phyloP scores from a whole-genome alignment of 345 rosid genomes.

The Gynandropsis gynandra region DNA sequence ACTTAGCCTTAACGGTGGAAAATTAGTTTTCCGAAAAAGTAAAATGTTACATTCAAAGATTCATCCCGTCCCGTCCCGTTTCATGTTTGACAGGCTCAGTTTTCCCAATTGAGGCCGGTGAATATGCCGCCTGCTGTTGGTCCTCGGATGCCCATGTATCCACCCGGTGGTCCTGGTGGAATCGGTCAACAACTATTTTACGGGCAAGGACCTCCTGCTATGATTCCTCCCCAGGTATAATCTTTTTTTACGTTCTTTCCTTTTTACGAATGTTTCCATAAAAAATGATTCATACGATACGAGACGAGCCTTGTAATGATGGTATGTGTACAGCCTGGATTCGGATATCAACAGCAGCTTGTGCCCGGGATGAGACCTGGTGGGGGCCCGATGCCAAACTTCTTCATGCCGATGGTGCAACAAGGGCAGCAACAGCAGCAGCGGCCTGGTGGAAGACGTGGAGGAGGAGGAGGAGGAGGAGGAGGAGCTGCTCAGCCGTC shows the following conservation, averaged over 20 bases:
- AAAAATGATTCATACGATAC: too few relatives aligned
- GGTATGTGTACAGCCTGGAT: slow-evolving; percentile 58
- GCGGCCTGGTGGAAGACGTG: slow-evolving; percentile 49
- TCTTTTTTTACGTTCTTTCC: neutral
- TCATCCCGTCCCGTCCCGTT: neutral
- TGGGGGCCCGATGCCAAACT: slow-evolving; percentile 69
- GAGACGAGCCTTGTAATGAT: slow-evolving; percentile 1
- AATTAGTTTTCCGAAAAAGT: neutral
- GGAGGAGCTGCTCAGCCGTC: slow-evolving; percentile 43
- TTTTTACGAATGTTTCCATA: neutral
- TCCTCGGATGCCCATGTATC: slow-evolving; percentile 84
- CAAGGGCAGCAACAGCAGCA: slow-evolving; percentile 87
- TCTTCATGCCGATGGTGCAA: slow-evolving; percentile 89
- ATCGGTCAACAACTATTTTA: slow-evolving; percentile 60
- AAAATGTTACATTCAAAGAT: too few relatives aligned
- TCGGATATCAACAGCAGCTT: slow-evolving; percentile 93
- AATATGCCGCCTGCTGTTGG: slow-evolving; percentile 69
- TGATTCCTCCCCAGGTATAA: slow-evolving; percentile 77
- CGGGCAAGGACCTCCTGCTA: slow-evolving; percentile 87
- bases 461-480: slow-evolving; percentile 32
- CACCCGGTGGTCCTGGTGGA: slow-evolving; percentile 61
- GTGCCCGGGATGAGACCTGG: slow-evolving; percentile 94
- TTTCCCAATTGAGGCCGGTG: slow-evolving; percentile 80
- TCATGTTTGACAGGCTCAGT: slow-evolving; percentile 53
- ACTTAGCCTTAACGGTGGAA: too few relatives aligned